Evolutionary conservation across 2,329 filamentous ascomycete species (phyloP).

Genomic region (Claviceps sp.): DNA sequence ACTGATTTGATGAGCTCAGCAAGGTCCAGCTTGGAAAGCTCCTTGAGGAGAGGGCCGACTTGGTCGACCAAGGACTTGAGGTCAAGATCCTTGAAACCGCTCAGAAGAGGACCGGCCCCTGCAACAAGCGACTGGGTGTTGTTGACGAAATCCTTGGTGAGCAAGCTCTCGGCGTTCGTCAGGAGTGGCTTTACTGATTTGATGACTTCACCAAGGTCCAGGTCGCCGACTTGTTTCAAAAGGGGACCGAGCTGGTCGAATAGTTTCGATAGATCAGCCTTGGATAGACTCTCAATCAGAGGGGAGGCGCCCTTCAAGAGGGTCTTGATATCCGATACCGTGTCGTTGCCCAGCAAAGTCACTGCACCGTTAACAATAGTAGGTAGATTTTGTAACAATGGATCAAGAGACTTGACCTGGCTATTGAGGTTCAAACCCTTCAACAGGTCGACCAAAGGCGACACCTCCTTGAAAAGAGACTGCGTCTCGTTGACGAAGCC

Average conservation of each 20-base stretch:
- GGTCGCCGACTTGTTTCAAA: conserved; percentile 3
- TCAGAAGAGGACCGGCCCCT: conserved; percentile 19
- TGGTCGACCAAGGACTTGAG: conserved; percentile 9
- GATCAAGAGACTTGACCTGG: conserved; percentile 3
- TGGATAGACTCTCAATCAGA: conserved; percentile 5
- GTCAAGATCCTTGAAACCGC: conserved; percentile 18
- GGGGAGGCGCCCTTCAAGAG: conserved; percentile 3
- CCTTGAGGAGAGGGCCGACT: conserved; percentile 17
- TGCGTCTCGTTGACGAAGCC: conserved; percentile 20
- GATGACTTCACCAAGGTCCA: conserved; percentile 1
- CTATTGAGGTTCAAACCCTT: conserved; percentile 21
- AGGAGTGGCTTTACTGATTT: neutral
- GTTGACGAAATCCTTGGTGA: conserved; percentile 11
- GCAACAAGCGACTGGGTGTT: conserved; percentile 6
- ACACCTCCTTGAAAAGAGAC: conserved; percentile 21
- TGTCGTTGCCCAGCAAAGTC: conserved; percentile 2
- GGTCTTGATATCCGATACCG: conserved; percentile 2
- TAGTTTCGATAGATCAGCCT: conserved; percentile 4
- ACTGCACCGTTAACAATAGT: conserved; percentile 1
- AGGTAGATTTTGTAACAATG: conserved; percentile 8
- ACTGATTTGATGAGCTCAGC: conserved; percentile 2
- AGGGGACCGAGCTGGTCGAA: conserved; percentile 4
- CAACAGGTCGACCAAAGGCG: conserved; percentile 16
- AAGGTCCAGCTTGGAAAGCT: conserved; percentile 4
- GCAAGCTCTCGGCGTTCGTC: conserved; percentile 1